These are phyloP conservation scores for Colletotrichum abscissum DNA, from an alignment of 2,329 filamentous ascomycete species.

Conservation along the genomic window DNA sequence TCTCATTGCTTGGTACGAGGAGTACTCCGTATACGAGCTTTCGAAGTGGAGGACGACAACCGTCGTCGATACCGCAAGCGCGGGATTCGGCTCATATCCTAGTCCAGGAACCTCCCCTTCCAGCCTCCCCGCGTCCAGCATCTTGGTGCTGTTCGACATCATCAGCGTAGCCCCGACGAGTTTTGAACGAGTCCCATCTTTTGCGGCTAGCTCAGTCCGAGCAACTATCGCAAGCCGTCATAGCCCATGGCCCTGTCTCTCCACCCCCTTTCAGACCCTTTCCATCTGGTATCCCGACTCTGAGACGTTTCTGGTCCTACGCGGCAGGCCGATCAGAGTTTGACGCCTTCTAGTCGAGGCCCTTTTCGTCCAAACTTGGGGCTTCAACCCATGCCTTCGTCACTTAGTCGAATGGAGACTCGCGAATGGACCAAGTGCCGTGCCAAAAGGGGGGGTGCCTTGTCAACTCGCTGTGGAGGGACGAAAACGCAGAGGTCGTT, in stretches of 20 bases:
- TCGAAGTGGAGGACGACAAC: background rate
- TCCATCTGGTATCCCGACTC: constrained; percentile 1
- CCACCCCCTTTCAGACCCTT: constrained; percentile 23
- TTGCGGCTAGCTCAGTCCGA: constrained; percentile 21
- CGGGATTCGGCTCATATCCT: constrained; percentile 20
- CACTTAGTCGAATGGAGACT: background rate
- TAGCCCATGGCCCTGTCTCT: constrained; percentile 18
- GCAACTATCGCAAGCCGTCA: constrained; percentile 23
- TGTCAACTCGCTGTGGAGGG: constrained; percentile 6
- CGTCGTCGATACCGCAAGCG: background rate
- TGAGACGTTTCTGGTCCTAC: constrained; percentile 31
- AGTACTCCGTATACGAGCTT: too few species aligned
- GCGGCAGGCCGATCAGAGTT: constrained; percentile 23
- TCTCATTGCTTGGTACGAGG: too few species aligned
- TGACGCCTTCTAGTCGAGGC: constrained; percentile 19
- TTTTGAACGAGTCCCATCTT: constrained; percentile 22
- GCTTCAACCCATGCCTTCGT: constrained; percentile 8
- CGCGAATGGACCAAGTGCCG: constrained; percentile 1
- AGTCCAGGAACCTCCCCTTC: background rate
- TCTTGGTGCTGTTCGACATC: constrained; percentile 4
- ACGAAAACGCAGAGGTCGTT: background rate
- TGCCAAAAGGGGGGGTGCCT: background rate
- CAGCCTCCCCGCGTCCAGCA: background rate
- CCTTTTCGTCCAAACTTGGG: constrained; percentile 25
- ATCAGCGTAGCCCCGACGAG: constrained; percentile 1